Base-by-base conservation (phyloP, 139 green algal genomes). In the Nannochloris sp. region DNA sequence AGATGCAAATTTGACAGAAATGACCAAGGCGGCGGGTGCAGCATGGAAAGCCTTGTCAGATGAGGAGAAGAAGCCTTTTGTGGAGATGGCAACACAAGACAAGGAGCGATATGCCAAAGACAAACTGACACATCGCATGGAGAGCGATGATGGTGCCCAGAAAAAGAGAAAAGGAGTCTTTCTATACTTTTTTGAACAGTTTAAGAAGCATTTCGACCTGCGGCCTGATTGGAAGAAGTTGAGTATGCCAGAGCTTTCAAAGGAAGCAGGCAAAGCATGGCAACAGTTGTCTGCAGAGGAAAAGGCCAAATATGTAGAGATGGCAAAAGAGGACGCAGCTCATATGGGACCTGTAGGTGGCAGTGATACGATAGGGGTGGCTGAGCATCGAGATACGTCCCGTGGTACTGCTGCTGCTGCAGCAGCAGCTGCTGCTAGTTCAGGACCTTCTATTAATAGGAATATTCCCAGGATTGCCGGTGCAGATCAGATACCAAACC, bases 11-110 rank as follows among this genome's bases (percentile, higher is more conserved):
- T 18, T 58, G n/a, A 58, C 19, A 2, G 50, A 34, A 19, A 44
- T 61, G 55, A 61, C n/a, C 9, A 44, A 61, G n/a, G 11, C 43
- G 4, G 55, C 29, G 24, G n/a, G 55, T 19, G 55, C 21, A 25
- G 19, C 12, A 23, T 66, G 60, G 60, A 66, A 66, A 58, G 14
- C 19, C 4, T 12, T 64, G 19, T 29, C 57, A 8, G 56, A 58
- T n/a, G 57, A 64, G 23, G 40, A 64, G 21, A 50, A 64, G 57
- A 19, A 64, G 19, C 57, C 57, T 31, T 64, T 57, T 51, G 43
- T 64, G 19, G 43, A 64, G 12, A 50, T 31, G 43, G 21, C 19
- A 18, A 25, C 56, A 64, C n/a, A 18, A 24, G 21, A 25, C 6
- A 64, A 64, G 57, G 57, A 50, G 12, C 7, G 12, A 31, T 64